Percentiles rank a stretch among this genome's conserved stretches.
Conservation (phyloP, 2,329 filamentous ascomycete species). For the Botrytis tulipae region DNA sequence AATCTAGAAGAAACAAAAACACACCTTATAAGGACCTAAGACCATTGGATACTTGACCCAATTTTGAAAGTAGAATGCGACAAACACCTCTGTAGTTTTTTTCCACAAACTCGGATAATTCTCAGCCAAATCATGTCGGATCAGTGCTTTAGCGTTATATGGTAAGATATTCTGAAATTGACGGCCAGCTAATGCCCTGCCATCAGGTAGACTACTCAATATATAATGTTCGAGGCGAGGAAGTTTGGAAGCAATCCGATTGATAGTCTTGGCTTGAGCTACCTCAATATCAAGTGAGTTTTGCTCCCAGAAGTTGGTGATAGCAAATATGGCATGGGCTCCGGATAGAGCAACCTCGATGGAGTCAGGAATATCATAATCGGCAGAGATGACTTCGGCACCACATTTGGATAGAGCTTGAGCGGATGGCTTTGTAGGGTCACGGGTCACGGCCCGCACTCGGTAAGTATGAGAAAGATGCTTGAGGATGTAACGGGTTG, state of each 20-base stretch:
- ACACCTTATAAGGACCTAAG: background rate
- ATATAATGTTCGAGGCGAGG: conserved; percentile 9
- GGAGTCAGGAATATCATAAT: background rate
- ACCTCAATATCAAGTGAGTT: background rate
- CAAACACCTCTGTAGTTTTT: conserved; percentile 3
- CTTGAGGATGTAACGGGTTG: conserved; percentile 13
- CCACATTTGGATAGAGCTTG: background rate
- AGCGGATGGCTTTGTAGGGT: background rate
- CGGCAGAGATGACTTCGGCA: conserved; percentile 1
- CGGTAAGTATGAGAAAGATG: conserved; percentile 9
- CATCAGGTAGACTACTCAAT: background rate
- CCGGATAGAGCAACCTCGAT: conserved; percentile 4
- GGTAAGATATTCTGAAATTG: background rate
- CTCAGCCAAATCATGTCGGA: conserved; percentile 12
- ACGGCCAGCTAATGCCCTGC: background rate
- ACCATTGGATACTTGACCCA: conserved; percentile 11
- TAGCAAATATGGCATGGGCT: conserved; percentile 8
- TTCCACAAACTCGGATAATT: conserved; percentile 8
- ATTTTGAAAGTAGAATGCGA: conserved; percentile 14
- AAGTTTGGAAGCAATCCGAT: conserved; percentile 1
- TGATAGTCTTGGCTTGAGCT: background rate
- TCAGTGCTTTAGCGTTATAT: conserved; percentile 5
- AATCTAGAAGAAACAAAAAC: background rate
- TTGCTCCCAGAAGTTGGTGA: conserved; percentile 15
- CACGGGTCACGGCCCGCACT: conserved; percentile 9